Evolutionary conservation across 345 rosid genomes (phyloP).

Genomic region (Eutrema japonicum): DNA sequence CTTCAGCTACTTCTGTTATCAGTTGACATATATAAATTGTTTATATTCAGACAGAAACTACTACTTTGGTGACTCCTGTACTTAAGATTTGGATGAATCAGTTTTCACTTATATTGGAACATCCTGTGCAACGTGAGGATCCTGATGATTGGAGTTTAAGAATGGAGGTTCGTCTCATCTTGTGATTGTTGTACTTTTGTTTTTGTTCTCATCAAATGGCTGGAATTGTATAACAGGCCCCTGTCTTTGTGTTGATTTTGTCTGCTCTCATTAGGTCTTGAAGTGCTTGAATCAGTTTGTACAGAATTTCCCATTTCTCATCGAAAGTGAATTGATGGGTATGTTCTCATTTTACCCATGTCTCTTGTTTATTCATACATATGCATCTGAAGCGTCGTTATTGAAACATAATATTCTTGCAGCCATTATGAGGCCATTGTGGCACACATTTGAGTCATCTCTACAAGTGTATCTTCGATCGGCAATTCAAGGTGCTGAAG

Average conservation of each 20-base stretch:
- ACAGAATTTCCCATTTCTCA: conserved; percentile 73
- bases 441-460: conserved; percentile 91
- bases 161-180: conserved; percentile 73
- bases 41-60: conserved; percentile 71
- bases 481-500: conserved; percentile 77
- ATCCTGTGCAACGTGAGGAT: conserved; percentile 81
- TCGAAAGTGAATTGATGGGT: conserved; percentile 76
- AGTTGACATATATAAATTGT: conserved; percentile 45
- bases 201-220: conserved; percentile 9
- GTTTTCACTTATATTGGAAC: conserved; percentile 65
- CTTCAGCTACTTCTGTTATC: conserved; percentile 38
- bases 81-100: conserved; percentile 76
- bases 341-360: conserved; percentile 39
- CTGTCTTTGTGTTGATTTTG: conserved; percentile 26
- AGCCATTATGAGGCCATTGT: conserved; percentile 80
- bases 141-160: conserved; percentile 94
- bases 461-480: conserved; percentile 69
- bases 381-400: conserved; percentile 21
- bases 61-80: conserved; percentile 61
- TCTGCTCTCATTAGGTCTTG: conserved; percentile 59
- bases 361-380: conserved; percentile 17
- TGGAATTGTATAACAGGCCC: conserved; percentile 5
- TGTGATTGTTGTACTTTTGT: conserved; percentile 1
- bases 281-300: conserved; percentile 93
- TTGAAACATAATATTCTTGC: conserved; percentile 44